Evolutionary conservation across 2,329 filamentous ascomycete species (phyloP), one percentile per base, ranked within the genome.

Genomic region (Fusarium decemcellulare): DNA sequence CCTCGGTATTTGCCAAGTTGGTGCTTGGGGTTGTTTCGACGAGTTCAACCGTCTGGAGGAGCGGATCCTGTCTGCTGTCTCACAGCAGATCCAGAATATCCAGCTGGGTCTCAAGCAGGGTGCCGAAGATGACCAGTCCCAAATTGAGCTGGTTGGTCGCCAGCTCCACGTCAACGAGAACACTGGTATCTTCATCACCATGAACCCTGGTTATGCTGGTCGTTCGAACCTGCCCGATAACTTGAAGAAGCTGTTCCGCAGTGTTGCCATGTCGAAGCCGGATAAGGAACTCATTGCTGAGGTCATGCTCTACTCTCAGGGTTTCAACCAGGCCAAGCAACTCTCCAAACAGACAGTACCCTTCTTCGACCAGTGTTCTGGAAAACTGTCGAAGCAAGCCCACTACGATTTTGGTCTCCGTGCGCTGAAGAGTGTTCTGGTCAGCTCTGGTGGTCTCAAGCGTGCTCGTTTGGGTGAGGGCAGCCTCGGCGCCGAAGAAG

Each of bases 21-120:
- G 96, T 79, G 96, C 96, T 6, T 99, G 96, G 96, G 97, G 97
- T 76, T 99, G 96, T 85, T 99, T 99, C 81, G 96, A 99, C 77
- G 96, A 99, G 84, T 99, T 99, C 86, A 99, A 99, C 82, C 93
- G 96, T 87, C 86, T 99, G 18, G 96, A 99, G 77, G 96, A 99
- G 83, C 91, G 96, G 70, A 99, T 99, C 65, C 82, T 99, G 65
- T 99, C 97, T 46, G 96, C 96, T 16, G 97, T 99, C 15, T 99
- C 97, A 18, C 96, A 99, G 80, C 97, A 99, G 79, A 97, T 99
- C 56, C 96, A 99, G 78, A 99, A 99, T 78, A 99, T 99, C 67
- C 96, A 99, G 80, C 90, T 98, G 68, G 96, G 97, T 61, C 85
- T 99, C 58, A 95, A 95, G 79, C 94, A 95, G 78, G 91, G 92